Evolutionary conservation across 148 eudicot genomes (phyloP).

Genomic region (Agrostemma githago): DNA sequence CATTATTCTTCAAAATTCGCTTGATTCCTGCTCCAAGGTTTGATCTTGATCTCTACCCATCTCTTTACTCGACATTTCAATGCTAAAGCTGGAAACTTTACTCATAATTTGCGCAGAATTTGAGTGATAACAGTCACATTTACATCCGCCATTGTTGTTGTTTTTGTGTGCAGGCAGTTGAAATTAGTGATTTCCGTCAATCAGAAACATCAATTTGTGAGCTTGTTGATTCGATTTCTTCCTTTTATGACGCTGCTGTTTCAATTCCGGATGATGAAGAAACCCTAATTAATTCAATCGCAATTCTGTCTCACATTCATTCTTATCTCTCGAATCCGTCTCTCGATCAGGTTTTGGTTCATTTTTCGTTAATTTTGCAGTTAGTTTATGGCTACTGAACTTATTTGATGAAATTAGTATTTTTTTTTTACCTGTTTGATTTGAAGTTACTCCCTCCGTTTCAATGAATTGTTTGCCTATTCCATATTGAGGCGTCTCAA

Average conservation of each 20-base stretch:
- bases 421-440: not conserved
- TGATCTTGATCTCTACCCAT: slow-evolving; percentile 5
- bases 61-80: not conserved
- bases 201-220: slow-evolving; percentile 36
- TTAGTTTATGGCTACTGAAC: not conserved
- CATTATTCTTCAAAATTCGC: slow-evolving; percentile 30
- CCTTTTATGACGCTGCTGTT: slow-evolving; percentile 35
- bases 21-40: slow-evolving; percentile 40
- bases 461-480: too few relatives aligned
- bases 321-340: slow-evolving; percentile 40
- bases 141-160: not conserved
- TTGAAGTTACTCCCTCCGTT: too few relatives aligned
- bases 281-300: slow-evolving; percentile 25
- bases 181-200: slow-evolving; percentile 31
- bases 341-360: slow-evolving; percentile 54
- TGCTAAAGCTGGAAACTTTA: not conserved
- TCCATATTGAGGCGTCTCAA: too few relatives aligned
- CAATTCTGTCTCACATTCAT: slow-evolving; percentile 37
- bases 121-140: too few relatives aligned
- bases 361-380: not conserved
- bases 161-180: slow-evolving; percentile 31
- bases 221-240: slow-evolving; percentile 41
- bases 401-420: not conserved
- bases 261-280: slow-evolving; percentile 33
- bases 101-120: not conserved